Base-by-base conservation (phyloP, 805 yeast species). In the Kluyveromyces aestuarii region DNA sequence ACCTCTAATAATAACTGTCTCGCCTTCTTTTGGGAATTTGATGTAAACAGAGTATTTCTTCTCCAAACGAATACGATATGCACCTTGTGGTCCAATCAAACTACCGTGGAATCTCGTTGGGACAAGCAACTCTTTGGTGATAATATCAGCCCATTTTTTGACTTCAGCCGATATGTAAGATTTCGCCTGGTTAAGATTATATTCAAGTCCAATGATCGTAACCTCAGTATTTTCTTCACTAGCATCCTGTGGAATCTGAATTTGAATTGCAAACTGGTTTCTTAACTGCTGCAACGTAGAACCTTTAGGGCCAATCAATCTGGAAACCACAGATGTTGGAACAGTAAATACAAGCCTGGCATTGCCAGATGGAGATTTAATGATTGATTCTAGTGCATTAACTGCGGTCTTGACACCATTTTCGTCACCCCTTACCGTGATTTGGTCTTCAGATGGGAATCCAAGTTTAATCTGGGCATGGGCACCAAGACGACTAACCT, bases 251-350 rank as follows among this genome's bases (percentile, higher is more conserved):
- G 77, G 79, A 47, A 88, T 81, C 59, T 90, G 96, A 52, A 93
- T 75, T 56, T 76, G 77, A 55, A 86, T 87, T 44, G 82, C 87
- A 58, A 73, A 87, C 59, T 85, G 84, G 9, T 84, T 87, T 53
- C 84, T 76, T 51, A 88, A 65, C 45, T 77, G 71, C 56, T 79
- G 77, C 61, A 93, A 69, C 61, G 81, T 80, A 40, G 87, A 70
- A 48, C 99, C 99, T 52, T 80, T 85, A 63, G 84, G 85, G 56
- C 99, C 99, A 66, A 93, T 88, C 47, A 95, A 73, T 68, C 93
- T 81, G 27, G 93, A 76, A 51, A 91, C 71, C 44, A 80, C 77
- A 46, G 73, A 69, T 2, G 80, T 67, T 52, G 96, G 95, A 62
- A 88, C 81, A 30, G 72, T 73, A 47, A 83, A 62, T 38, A 69